Conservation (phyloP, 345 rosid genomes). For the Populus nigra region DNA sequence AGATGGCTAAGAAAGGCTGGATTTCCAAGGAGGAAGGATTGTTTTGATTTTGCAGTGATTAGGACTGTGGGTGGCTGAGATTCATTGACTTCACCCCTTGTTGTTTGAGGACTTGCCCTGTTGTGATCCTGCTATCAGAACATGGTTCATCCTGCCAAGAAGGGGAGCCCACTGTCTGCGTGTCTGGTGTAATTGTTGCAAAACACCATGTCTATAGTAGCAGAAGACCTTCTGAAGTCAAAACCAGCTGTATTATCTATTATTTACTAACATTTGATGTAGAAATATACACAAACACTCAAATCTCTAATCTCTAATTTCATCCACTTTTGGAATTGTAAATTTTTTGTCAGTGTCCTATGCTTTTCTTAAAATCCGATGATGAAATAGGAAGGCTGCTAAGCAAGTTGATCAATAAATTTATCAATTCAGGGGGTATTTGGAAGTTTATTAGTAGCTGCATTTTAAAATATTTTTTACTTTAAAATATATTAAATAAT, state of each 20-base stretch:
- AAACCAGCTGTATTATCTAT: slow-evolving; percentile 3
- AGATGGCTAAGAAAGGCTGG: neutral
- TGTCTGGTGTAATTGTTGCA: neutral
- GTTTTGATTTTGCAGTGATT: neutral
- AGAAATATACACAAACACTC: neutral
- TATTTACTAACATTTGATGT: neutral
- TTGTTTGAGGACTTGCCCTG: neutral
- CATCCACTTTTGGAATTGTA: neutral
- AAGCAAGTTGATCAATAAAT: too few species aligned
- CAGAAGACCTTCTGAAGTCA: neutral
- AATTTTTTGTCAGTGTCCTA: neutral
- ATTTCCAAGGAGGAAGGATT: neutral
- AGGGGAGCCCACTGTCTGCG: neutral
- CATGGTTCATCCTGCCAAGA: neutral
- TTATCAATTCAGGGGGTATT: too few species aligned
- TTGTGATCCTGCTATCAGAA: neutral
- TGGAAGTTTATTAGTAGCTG: too few species aligned
- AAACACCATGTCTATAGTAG: neutral
- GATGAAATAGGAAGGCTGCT: too few species aligned
- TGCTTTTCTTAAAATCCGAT: too few species aligned
- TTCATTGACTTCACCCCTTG: neutral
- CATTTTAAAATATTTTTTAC: too few species aligned
- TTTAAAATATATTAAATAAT: too few species aligned
- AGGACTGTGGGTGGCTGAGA: neutral
- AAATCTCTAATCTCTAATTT: neutral